Conservation (phyloP, 2,329 filamentous ascomycete species). For the Stachybotrys chartarum region DNA sequence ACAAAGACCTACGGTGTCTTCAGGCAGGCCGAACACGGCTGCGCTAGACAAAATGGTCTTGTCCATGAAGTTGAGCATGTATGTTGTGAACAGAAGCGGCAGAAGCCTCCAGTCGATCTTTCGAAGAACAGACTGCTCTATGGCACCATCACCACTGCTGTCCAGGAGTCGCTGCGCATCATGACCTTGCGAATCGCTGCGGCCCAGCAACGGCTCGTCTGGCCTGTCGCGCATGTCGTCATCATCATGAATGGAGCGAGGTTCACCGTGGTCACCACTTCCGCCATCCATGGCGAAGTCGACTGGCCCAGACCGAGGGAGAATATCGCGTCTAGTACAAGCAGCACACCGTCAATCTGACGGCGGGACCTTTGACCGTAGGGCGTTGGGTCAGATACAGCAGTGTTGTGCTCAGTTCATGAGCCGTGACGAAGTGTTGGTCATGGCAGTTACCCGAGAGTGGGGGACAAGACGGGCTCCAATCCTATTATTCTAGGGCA, state of each 20-base stretch:
- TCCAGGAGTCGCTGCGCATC: not conserved
- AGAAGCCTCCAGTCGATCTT: conserved; percentile 51
- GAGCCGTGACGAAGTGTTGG: too few species aligned
- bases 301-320: too few species aligned
- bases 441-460: too few species aligned
- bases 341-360: too few species aligned
- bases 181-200: not conserved
- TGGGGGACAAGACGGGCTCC: too few species aligned
- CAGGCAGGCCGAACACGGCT: conserved; percentile 45
- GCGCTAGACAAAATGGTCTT: conserved; percentile 51
- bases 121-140: conserved; percentile 32
- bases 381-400: too few species aligned
- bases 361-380: too few species aligned
- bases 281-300: not conserved
- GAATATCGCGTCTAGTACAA: too few species aligned
- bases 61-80: conserved; percentile 56
- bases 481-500: too few species aligned
- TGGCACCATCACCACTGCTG: conserved; percentile 1
- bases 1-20: conserved; percentile 30
- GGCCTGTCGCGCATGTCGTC: conserved; percentile 21
- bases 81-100: conserved; percentile 49
- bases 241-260: not conserved
- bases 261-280: not conserved
- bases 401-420: too few species aligned
- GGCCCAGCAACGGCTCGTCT: not conserved